These are phyloP conservation scores for Volvox reticuliferus DNA, from an alignment of 139 green algal genomes.

Conservation along the genomic window DNA sequence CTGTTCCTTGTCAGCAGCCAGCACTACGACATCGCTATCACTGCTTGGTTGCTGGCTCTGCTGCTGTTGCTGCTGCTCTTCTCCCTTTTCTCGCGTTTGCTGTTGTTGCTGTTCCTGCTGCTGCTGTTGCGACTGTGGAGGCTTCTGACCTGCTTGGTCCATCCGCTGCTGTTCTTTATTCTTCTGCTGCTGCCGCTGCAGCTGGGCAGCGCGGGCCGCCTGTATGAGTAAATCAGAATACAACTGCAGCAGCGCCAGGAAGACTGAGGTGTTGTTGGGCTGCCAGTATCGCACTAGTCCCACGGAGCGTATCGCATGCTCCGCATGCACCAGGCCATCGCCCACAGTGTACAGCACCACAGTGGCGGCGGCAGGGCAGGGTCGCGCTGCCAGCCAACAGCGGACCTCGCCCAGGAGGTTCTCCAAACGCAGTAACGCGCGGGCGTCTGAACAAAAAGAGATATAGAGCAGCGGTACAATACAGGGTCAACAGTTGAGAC, in stretches of 20 bases:
- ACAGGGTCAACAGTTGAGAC: too few species aligned
- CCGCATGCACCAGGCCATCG: constrained; percentile 21
- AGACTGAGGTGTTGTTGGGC: constrained; percentile 21
- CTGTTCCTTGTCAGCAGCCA: not conserved
- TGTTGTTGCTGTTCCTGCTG: not conserved
- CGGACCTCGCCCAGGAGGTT: constrained; percentile 7
- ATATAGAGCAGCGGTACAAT: too few species aligned
- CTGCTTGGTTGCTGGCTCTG: not conserved
- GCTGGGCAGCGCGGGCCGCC: constrained; percentile 10
- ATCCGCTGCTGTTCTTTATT: not conserved
- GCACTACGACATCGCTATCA: not conserved
- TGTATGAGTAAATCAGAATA: constrained; percentile 21
- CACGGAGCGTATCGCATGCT: constrained; percentile 11
- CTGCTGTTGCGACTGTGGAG: not conserved
- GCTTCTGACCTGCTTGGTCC: not conserved
- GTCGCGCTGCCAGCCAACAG: not conserved
- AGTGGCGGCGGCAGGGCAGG: not conserved
- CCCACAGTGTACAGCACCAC: constrained; percentile 23
- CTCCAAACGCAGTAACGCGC: not conserved
- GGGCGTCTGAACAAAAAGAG: not conserved
- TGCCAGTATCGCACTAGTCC: constrained; percentile 39
- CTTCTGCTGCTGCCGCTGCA: not conserved
- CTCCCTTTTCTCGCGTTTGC: not conserved
- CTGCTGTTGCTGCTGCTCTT: not conserved
- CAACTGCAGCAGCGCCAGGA: constrained; percentile 42